phyloP scores from a whole-genome alignment of 805 yeast species.

The Jamesozyma hellenica region DNA sequence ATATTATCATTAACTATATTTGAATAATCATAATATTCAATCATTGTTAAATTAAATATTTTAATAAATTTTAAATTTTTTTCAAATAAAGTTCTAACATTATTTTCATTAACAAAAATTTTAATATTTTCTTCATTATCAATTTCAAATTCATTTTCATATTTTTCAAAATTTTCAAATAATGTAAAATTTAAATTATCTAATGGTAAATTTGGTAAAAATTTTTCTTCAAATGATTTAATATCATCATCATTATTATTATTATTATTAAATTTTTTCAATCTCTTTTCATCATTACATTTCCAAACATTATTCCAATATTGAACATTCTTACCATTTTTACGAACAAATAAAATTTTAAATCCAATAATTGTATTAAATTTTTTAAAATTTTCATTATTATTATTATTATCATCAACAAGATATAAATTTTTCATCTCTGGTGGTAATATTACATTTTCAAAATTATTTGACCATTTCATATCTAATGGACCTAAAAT shows the following conservation, averaged over 20 bases:
- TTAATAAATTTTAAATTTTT: slow-evolving; percentile 14
- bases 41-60: slow-evolving; percentile 20
- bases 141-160: neutral
- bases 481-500: slow-evolving; percentile 5
- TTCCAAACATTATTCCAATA: slow-evolving; percentile 7
- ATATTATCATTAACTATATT: slow-evolving; percentile 14
- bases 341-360: slow-evolving; percentile 7
- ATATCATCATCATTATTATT: neutral
- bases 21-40: slow-evolving; percentile 18
- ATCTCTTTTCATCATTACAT: neutral
- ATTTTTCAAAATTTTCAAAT: slow-evolving; percentile 1
- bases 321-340: slow-evolving; percentile 1
- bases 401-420: no score
- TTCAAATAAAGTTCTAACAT: slow-evolving; percentile 10
- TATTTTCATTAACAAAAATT: slow-evolving; percentile 4
- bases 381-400: neutral
- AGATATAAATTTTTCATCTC: slow-evolving; percentile 2
- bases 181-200: slow-evolving; percentile 3
- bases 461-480: neutral
- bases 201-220: neutral
- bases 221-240: neutral
- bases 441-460: slow-evolving; percentile 1
- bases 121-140: neutral
- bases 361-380: slow-evolving; percentile 3
- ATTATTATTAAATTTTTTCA: neutral